phyloP scores from a whole-genome alignment of 2,329 filamentous ascomycete species.

The Parastagonospora nodorum region DNA sequence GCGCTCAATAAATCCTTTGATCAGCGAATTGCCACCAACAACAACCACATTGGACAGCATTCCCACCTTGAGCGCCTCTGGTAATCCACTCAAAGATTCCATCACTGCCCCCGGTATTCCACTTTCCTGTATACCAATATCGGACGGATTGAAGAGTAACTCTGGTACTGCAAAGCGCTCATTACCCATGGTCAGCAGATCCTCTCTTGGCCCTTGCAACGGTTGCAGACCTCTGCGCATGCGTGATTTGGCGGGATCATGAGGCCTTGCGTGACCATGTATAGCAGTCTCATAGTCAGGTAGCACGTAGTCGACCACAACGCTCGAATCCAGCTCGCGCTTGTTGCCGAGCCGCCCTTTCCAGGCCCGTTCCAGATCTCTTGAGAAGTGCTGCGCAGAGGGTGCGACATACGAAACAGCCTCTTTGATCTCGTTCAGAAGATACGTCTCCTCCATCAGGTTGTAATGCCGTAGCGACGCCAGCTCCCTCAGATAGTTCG shows the following conservation, averaged over 20 bases:
- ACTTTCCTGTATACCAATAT: slow-evolving; percentile 82
- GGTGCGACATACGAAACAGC: slow-evolving; percentile 80
- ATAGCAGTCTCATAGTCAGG: slow-evolving; percentile 73
- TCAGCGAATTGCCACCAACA: slow-evolving; percentile 81
- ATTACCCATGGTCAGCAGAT: slow-evolving; percentile 84
- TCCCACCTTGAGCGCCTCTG: slow-evolving; percentile 81
- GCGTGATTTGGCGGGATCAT: slow-evolving; percentile 69
- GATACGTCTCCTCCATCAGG: slow-evolving; percentile 89
- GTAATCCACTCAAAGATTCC: slow-evolving; percentile 75
- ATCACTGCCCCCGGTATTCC: slow-evolving; percentile 83
- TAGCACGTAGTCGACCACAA: slow-evolving; percentile 89
- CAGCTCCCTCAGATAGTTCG: slow-evolving; percentile 88
- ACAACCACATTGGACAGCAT: slow-evolving; percentile 86
- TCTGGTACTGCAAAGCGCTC: slow-evolving; percentile 92
- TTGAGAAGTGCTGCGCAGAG: slow-evolving; percentile 64
- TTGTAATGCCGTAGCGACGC: slow-evolving; percentile 92
- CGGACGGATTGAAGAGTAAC: slow-evolving; percentile 81
- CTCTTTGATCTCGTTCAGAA: slow-evolving; percentile 97
- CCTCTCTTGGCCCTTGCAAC: slow-evolving; percentile 64
- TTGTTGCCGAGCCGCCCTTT: slow-evolving; percentile 64
- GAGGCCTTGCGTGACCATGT: slow-evolving; percentile 75
- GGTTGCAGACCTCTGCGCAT: slow-evolving; percentile 56
- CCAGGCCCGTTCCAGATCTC: slow-evolving; percentile 82
- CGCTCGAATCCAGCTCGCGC: slow-evolving; percentile 57
- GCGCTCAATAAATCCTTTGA: slow-evolving; percentile 81